A percentile compares a stretch with the other conserved stretches of the same genome.
phyloP scores from a whole-genome alignment of 164 flowering plant species.

The Liquidambar formosana region DNA sequence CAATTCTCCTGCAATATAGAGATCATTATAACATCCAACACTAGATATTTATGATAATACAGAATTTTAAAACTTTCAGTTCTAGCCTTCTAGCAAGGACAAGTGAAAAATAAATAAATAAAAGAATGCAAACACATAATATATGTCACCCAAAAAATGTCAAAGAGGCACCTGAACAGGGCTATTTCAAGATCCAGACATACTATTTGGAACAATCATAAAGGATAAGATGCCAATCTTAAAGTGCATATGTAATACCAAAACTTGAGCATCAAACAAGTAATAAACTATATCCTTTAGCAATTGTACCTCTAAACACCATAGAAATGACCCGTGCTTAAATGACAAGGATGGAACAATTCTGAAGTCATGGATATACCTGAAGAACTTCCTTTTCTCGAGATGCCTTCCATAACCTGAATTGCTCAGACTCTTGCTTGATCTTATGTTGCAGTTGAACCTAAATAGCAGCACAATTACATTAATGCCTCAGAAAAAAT shows the following conservation, averaged over 20 bases:
- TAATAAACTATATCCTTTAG: background rate
- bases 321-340: background rate
- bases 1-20: too few species aligned
- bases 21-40: too few species aligned
- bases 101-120: background rate
- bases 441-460: slow-evolving; percentile 97
- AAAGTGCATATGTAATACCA: background rate
- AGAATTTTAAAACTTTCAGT: background rate
- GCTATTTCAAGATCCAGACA: background rate
- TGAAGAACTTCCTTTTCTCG: slow-evolving; percentile 97
- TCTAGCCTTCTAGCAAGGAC: background rate
- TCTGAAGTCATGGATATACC: slow-evolving; percentile 39
- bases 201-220: background rate
- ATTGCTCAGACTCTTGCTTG: slow-evolving; percentile 97
- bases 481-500: background rate
- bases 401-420: slow-evolving; percentile 89
- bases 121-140: background rate
- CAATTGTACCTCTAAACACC: background rate
- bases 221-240: background rate
- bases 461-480: slow-evolving; percentile 29
- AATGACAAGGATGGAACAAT: background rate
- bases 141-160: background rate
- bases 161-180: too few species aligned
- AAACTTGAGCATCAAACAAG: background rate
- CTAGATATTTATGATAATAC: background rate